Evolutionary conservation across 208 protist species (phyloP).

Genomic region (Leishmania gerbilli): DNA sequence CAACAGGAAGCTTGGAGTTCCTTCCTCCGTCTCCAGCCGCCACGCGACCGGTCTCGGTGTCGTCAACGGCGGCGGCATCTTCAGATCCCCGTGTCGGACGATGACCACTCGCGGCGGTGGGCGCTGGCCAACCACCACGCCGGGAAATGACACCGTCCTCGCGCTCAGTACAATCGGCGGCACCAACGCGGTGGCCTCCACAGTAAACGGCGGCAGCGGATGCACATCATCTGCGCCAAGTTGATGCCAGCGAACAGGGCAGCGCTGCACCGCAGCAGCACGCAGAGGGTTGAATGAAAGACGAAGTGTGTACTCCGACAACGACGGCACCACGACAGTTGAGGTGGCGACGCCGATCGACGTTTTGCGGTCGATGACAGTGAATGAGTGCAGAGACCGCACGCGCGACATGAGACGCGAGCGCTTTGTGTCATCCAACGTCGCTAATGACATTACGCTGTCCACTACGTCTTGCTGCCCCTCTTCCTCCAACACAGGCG

Average conservation of each 20-base stretch:
- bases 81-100: slow-evolving; percentile 48
- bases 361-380: slow-evolving; percentile 4
- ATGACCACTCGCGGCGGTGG: slow-evolving; percentile 45
- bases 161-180: slow-evolving; percentile 45
- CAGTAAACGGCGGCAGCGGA: slow-evolving; percentile 63
- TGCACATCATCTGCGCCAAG: slow-evolving; percentile 73
- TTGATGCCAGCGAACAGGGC: slow-evolving; percentile 68
- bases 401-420: slow-evolving; percentile 24
- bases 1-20: slow-evolving; percentile 57
- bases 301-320: slow-evolving; percentile 27
- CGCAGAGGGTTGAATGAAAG: slow-evolving; percentile 25
- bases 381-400: slow-evolving; percentile 15
- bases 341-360: not conserved
- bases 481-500: slow-evolving; percentile 21
- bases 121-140: slow-evolving; percentile 54
- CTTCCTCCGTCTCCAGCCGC: slow-evolving; percentile 15
- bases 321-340: slow-evolving; percentile 25
- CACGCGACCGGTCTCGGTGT: slow-evolving; percentile 20
- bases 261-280: slow-evolving; percentile 18
- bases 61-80: slow-evolving; percentile 21
- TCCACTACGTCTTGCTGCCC: slow-evolving; percentile 8
- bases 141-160: slow-evolving; percentile 43
- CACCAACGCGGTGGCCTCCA: slow-evolving; percentile 39
- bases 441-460: not conserved
- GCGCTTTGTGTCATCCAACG: slow-evolving; percentile 2